Evolutionary conservation across 371 early-diverging fungal species (phyloP), one percentile per base, ranked within the genome.

Genomic region (Circinella umbellata): DNA sequence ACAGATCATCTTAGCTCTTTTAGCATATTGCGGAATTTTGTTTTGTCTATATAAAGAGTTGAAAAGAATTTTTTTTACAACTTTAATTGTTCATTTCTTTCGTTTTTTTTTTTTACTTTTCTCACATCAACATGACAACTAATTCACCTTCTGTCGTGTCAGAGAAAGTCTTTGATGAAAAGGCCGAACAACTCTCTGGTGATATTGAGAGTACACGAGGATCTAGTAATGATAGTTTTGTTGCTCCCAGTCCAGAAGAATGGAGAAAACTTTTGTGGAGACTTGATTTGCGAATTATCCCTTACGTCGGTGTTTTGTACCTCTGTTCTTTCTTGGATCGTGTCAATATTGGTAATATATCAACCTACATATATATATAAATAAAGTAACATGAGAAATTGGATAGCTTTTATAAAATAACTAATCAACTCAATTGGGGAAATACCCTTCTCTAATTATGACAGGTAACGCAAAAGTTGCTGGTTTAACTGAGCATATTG

Each of bases 401-500:
- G 27, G 27, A 27, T 27, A 27, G 27, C 27, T 27, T 27, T 27
- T 27, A 27, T 27, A 27, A 2, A 27, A 27, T 27, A 27, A 2
- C 27, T 27, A 27, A 27, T 27, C 27, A 27, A 27, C 2, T 27
- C 27, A 27, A 27, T 27, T 27, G 27, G 27, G 27, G 27, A 27
- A 27, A 27, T 27, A 27, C 27, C 2, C 2, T 54, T 1, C 15
- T 54, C 54, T 54, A 15, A n/a, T 18, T 54, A 8, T 54, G 54
- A 54, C 54, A 82, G 85, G 83, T 27, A 89, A 89, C 67, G 89
- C 89, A 17, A 86, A 88, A 73, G 71, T 89, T 4, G 88, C 88
- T 27, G 86, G 87, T 18, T 64, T 89, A 8, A 70, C 70, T 11
- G 49, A 35, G 0, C 83, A 86, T 59, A 71, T 89, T n/a, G 51